phyloP scores from a whole-genome alignment of 2,329 filamentous ascomycete genomes.

The Colletotrichum limetticola region DNA sequence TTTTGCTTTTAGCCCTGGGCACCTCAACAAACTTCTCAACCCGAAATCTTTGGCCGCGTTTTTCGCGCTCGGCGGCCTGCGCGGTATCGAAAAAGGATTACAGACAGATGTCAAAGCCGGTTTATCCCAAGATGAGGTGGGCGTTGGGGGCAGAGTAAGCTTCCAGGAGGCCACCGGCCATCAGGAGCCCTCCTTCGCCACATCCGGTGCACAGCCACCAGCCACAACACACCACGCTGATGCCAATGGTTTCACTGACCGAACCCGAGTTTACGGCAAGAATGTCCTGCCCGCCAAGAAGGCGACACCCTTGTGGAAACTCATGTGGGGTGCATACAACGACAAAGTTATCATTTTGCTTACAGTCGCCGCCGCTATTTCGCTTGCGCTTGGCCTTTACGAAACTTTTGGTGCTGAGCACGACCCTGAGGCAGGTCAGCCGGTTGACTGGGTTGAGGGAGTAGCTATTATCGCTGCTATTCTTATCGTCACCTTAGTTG shows the following conservation, averaged over 20 bases:
- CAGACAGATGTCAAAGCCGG: conserved; percentile 72
- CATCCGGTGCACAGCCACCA: conserved; percentile 9
- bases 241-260: conserved; percentile 52
- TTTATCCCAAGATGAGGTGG: conserved; percentile 74
- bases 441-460: conserved; percentile 74
- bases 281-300: conserved; percentile 74
- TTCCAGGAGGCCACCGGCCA: conserved; percentile 72
- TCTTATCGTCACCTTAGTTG: conserved; percentile 71
- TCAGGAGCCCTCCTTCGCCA: conserved; percentile 23
- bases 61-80: conserved; percentile 75
- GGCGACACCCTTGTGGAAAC: conserved; percentile 66
- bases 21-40: conserved; percentile 79
- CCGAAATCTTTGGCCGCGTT: conserved; percentile 79
- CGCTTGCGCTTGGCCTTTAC: conserved; percentile 73
- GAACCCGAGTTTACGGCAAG: conserved; percentile 66
- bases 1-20: conserved; percentile 79
- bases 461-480: conserved; percentile 75
- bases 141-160: conserved; percentile 69
- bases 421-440: conserved; percentile 48
- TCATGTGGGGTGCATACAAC: conserved; percentile 76
- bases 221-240: conserved; percentile 8
- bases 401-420: conserved; percentile 67
- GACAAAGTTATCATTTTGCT: conserved; percentile 76
- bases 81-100: conserved; percentile 76
- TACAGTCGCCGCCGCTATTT: conserved; percentile 73